Base-by-base conservation (phyloP, 2,329 filamentous ascomycete species). In the Cyphellophora attinorum region DNA sequence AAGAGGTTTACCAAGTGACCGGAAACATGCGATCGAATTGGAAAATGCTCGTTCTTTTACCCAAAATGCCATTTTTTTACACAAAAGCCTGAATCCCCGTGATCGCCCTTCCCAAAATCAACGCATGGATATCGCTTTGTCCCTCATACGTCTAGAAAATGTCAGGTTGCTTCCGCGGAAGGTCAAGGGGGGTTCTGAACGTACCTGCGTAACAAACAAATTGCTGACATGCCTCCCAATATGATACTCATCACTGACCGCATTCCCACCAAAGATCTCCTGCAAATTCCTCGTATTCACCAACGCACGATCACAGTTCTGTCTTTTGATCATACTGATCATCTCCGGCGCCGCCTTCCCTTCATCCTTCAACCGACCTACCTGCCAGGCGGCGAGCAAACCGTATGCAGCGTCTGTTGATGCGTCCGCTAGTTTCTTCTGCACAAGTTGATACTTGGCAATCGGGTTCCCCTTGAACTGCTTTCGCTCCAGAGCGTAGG, bases 111-210 rank as follows among this genome's bases (percentile, higher is more conserved):
- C 79, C 78, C 33, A 82, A 53, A 50, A 82, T 81, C 51, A 81
- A 65, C 51, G 73, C 80, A 60, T 96, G 91, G 56, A 96, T 96
- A 61, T 96, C 91, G 55, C 88, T 95, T 63, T 96, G 91, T 14
- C 91, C 91, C 64, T 98, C 91, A 51, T 98, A 98, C 2, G 89
- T 96, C 65, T n/a, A n/a, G n/a, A n/a, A n/a, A n/a, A n/a, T n/a
- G n/a, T n/a, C n/a, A n/a, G n/a, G n/a, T n/a, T n/a, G n/a, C n/a
- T n/a, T n/a, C n/a, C n/a, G n/a, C n/a, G n/a, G n/a, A n/a, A n/a
- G n/a, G n/a, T n/a, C n/a, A n/a, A n/a, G n/a, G n/a, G n/a, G n/a
- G n/a, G n/a, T n/a, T n/a, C n/a, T n/a, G n/a, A n/a, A n/a, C n/a
- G n/a, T n/a, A n/a, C n/a, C n/a, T 96, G 89, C 35, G 89, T 93